phyloP scores from a whole-genome alignment of 176 grass and related monocot genomes.

The Lolium rigidum region DNA sequence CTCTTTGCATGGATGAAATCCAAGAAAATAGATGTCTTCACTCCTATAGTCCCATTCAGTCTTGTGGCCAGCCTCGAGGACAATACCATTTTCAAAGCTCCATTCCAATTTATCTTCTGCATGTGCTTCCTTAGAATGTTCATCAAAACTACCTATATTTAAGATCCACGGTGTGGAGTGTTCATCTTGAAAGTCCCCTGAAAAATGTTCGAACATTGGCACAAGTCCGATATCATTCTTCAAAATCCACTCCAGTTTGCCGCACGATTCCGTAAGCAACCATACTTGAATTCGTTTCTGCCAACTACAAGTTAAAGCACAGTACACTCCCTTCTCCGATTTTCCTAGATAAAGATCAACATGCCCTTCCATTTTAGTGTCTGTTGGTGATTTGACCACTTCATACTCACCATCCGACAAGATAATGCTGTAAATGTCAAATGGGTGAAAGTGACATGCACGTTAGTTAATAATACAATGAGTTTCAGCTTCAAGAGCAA shows the following conservation, averaged over 20 bases:
- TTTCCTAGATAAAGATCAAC: neutral
- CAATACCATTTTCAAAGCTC: neutral
- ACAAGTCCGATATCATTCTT: neutral
- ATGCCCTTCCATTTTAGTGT: neutral
- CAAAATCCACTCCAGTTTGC: neutral
- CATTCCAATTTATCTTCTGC: constrained; percentile 2
- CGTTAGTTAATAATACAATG: neutral
- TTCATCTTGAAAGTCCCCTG: neutral
- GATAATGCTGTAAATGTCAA: neutral
- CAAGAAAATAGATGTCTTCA: neutral
- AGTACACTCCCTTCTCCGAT: neutral
- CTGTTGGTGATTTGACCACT: neutral
- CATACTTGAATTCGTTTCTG: neutral
- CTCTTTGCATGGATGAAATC: neutral
- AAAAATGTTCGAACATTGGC: neutral
- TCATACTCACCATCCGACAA: neutral
- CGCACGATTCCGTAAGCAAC: neutral
- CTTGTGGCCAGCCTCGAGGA: neutral
- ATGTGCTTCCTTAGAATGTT: neutral
- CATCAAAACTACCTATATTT: neutral
- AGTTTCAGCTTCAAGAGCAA: too few species aligned
- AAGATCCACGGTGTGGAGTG: neutral
- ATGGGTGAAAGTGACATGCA: neutral
- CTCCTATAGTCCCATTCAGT: neutral
- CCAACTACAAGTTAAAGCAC: neutral